Evolutionary conservation across 495 filamentous ascomycete genomes (phyloP).

Genomic region (Rhizodiscina lignyota): DNA sequence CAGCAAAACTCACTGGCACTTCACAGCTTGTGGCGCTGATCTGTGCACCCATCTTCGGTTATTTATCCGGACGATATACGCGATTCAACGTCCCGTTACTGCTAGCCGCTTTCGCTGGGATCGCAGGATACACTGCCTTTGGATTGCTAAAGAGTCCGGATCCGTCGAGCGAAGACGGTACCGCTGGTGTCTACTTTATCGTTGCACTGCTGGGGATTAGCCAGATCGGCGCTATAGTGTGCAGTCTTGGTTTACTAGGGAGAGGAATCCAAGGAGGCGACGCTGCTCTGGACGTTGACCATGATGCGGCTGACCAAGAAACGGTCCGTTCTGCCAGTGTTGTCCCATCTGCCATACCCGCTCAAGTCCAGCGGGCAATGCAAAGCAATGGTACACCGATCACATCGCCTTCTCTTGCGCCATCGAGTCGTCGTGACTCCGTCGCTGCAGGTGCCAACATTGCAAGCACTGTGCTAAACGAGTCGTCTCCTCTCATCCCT

Average conservation of each 20-base stretch:
- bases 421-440: too few species aligned
- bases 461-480: too few species aligned
- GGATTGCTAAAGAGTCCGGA: slow-evolving; percentile 54
- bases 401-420: too few species aligned
- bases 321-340: background rate
- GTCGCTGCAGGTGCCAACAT: too few species aligned
- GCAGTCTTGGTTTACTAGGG: slow-evolving; percentile 70
- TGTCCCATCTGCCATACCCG: background rate
- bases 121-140: slow-evolving; percentile 61
- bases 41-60: slow-evolving; percentile 76
- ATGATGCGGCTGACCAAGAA: background rate
- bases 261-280: slow-evolving; percentile 43
- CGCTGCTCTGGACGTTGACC: background rate
- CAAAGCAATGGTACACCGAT: background rate
- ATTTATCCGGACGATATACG: slow-evolving; percentile 42
- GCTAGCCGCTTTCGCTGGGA: slow-evolving; percentile 49
- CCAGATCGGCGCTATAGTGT: slow-evolving; percentile 92
- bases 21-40: slow-evolving; percentile 77
- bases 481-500: slow-evolving; percentile 9
- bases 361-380: too few species aligned
- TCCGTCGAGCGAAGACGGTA: slow-evolving; percentile 42
- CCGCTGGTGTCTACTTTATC: slow-evolving; percentile 50
- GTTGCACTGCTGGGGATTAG: slow-evolving; percentile 68
- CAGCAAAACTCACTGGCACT: slow-evolving; percentile 69
- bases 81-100: slow-evolving; percentile 59